These are phyloP conservation scores for Aquanectria penicillioides DNA, from an alignment of 2,329 filamentous ascomycete genomes.

Conservation along the genomic window DNA sequence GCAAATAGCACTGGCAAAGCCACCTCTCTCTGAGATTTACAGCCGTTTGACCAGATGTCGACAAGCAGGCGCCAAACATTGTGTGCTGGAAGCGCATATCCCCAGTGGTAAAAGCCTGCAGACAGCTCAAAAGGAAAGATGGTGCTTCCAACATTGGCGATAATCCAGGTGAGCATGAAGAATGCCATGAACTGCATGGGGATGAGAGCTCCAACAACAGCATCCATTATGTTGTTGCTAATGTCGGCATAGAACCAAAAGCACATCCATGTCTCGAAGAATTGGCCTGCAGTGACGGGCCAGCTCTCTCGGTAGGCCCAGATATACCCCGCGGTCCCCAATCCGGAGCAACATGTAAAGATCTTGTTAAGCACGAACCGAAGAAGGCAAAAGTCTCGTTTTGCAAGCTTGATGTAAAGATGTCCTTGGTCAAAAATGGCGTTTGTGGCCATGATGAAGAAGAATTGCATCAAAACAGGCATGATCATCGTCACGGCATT, in stretches of 20 bases:
- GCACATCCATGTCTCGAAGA: constrained; percentile 40
- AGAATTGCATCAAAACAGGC: constrained; percentile 45
- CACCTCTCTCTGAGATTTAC: constrained; percentile 44
- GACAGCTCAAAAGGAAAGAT: constrained; percentile 51
- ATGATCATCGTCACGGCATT: constrained; percentile 53
- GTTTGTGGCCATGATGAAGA: constrained; percentile 41
- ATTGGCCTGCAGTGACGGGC: constrained; percentile 46
- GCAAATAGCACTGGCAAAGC: constrained; percentile 55
- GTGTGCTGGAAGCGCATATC: constrained; percentile 49
- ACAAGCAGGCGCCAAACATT: constrained; percentile 47
- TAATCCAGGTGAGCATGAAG: constrained; percentile 53
- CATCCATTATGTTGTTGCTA: constrained; percentile 55
- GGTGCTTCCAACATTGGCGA: constrained; percentile 49
- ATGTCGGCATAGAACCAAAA: constrained; percentile 47
- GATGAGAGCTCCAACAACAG: constrained; percentile 35
- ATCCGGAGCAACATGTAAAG: constrained; percentile 48
- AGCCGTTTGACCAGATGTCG: constrained; percentile 55
- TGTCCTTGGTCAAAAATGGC: constrained; percentile 33
- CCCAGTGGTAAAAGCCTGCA: constrained; percentile 51
- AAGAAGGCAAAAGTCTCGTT: constrained; percentile 40
- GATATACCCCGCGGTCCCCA: constrained; percentile 51
- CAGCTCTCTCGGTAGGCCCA: constrained; percentile 57
- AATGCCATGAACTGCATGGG: constrained; percentile 52
- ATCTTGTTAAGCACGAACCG: constrained; percentile 40
- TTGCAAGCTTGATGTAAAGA: constrained; percentile 24